Conservation (phyloP, 1,284 basidiomycete genomes). For the Fomitopsis betulina region DNA sequence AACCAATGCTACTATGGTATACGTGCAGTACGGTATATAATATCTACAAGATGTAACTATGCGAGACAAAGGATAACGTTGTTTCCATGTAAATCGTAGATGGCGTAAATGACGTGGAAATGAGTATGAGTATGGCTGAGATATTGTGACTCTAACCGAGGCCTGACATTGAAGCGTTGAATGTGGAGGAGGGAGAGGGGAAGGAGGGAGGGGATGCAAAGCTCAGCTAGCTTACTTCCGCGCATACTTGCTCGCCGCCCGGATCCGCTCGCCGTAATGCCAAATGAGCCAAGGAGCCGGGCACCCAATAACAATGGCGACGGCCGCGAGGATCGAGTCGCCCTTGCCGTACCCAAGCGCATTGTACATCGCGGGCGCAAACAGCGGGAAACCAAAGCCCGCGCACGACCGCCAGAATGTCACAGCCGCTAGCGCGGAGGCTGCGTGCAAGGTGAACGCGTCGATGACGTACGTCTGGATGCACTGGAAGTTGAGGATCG, state of each 20-base stretch:
- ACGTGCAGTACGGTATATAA: neutral
- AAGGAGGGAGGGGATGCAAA: neutral
- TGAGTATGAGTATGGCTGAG: neutral
- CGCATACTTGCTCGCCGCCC: slow-evolving; percentile 28
- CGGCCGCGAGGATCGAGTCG: slow-evolving; percentile 52
- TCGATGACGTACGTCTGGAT: slow-evolving; percentile 66
- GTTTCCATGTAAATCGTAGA: neutral
- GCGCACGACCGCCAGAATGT: slow-evolving; percentile 53
- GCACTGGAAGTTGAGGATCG: slow-evolving; percentile 52
- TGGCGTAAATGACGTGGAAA: neutral
- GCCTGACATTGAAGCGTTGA: neutral
- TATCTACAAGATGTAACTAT: neutral
- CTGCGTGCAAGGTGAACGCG: slow-evolving; percentile 61
- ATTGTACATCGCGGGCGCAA: slow-evolving; percentile 61
- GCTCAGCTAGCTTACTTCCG: neutral
- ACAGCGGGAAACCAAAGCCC: slow-evolving; percentile 66
- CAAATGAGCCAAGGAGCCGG: slow-evolving; percentile 58
- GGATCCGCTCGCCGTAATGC: slow-evolving; percentile 46
- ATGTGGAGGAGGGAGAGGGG: neutral
- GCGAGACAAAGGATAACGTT: neutral
- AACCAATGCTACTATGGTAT: neutral
- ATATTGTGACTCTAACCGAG: no score
- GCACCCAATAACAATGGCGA: slow-evolving; percentile 55
- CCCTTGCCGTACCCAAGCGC: slow-evolving; percentile 63
- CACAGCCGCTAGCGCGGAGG: slow-evolving; percentile 59